Conservation (phyloP, 352 stramenopile genomes). For the Pythium scleroteichum region DNA sequence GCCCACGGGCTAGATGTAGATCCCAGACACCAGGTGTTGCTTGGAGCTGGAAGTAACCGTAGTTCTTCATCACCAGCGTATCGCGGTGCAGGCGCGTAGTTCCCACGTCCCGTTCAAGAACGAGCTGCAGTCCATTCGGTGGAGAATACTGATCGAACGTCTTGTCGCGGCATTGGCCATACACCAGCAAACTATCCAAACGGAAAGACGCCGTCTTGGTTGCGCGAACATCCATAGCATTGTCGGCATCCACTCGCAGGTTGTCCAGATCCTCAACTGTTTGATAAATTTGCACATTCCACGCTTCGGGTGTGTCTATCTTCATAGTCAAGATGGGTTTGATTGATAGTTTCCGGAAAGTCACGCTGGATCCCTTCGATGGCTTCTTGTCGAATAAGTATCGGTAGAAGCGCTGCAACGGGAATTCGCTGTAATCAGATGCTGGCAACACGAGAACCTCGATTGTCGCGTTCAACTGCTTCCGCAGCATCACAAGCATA, state of each 20-base stretch:
- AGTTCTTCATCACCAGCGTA: conserved; percentile 99
- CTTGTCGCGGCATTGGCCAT: conserved; percentile 88
- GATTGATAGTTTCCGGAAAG: conserved; percentile 82
- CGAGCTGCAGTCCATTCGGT: conserved; percentile 91
- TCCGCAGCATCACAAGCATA: conserved; percentile 78
- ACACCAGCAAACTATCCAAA: conserved; percentile 90
- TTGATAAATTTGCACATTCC: conserved; percentile 88
- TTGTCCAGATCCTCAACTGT: conserved; percentile 91
- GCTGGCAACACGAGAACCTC: conserved; percentile 66
- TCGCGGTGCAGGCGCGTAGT: conserved; percentile 77
- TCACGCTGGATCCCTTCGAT: conserved; percentile 42
- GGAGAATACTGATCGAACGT: conserved; percentile 80
- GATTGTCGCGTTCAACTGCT: conserved; percentile 70
- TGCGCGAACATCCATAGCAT: conserved; percentile 42
- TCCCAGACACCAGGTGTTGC: conserved; percentile 95
- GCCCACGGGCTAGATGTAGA: conserved; percentile 86
- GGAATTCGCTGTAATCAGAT: conserved; percentile 83
- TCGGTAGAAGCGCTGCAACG: conserved; percentile 92
- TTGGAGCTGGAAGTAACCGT: conserved; percentile 99
- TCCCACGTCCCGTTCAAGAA: conserved; percentile 80
- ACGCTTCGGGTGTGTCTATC: conserved; percentile 91
- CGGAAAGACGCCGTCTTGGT: conserved; percentile 78
- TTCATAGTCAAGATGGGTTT: conserved; percentile 92
- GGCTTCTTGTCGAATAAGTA: conserved; percentile 81
- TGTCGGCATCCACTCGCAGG: conserved; percentile 77